These are phyloP conservation scores for Colletotrichum magnum DNA, from an alignment of 2,329 filamentous ascomycete genomes.

Conservation along the genomic window DNA sequence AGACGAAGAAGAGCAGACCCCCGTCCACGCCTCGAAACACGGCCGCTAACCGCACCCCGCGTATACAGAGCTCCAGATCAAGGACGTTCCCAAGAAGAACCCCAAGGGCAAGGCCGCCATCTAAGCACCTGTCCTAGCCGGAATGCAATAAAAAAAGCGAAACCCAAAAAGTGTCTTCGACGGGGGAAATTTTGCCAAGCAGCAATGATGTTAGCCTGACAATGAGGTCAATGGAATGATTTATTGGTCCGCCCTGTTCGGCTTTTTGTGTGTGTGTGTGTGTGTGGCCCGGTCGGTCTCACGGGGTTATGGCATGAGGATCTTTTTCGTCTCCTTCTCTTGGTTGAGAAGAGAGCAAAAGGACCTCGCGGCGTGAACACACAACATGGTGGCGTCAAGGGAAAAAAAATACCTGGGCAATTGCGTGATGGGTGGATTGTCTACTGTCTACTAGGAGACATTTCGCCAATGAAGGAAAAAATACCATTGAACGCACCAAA, in stretches of 20 bases:
- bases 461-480: conserved; percentile 39
- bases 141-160: conserved; percentile 11
- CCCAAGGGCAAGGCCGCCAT: conserved; percentile 55
- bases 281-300: conserved; percentile 27
- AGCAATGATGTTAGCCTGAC: conserved; percentile 33
- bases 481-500: conserved; percentile 39
- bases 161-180: conserved; percentile 27
- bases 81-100: conserved; percentile 71
- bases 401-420: conserved; percentile 58
- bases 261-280: conserved; percentile 9
- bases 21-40: not conserved
- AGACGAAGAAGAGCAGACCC: not conserved
- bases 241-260: not conserved
- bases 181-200: conserved; percentile 20
- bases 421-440: conserved; percentile 51
- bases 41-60: conserved; percentile 17
- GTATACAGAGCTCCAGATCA: conserved; percentile 63
- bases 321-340: conserved; percentile 2
- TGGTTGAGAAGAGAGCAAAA: conserved; percentile 11
- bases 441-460: conserved; percentile 45
- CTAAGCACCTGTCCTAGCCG: conserved; percentile 43
- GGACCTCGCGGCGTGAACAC: conserved; percentile 31
- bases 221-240: conserved; percentile 36
- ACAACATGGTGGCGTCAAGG: conserved; percentile 69
- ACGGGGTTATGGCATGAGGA: conserved; percentile 7